Conservation (phyloP, 208 protist species). For the Wallacemonas sp. region DNA sequence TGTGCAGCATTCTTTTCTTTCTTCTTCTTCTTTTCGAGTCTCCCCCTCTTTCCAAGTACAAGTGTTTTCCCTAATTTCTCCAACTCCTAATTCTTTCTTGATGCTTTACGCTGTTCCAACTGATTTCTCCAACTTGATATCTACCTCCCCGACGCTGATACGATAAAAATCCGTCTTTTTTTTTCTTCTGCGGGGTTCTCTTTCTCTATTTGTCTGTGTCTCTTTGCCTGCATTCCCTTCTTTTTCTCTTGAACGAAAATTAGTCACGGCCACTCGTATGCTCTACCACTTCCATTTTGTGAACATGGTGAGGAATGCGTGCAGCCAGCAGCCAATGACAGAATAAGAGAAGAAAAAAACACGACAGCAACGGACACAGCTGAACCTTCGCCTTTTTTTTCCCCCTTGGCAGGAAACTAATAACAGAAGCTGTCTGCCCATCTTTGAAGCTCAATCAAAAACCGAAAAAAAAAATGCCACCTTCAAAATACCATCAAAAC, state of each 20-base stretch:
- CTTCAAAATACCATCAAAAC: no score
- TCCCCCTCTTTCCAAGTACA: neutral
- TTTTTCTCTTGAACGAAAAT: neutral
- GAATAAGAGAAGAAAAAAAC: no score
- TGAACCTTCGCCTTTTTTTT: no score
- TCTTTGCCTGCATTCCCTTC: neutral
- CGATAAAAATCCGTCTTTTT: conserved; percentile 1
- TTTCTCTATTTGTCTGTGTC: neutral
- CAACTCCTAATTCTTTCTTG: neutral
- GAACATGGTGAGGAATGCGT: no score
- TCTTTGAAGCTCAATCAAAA: no score
- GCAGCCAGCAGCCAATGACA: no score
- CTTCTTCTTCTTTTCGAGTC: conserved; percentile 2
- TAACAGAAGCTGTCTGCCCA: no score
- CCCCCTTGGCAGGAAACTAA: no score
- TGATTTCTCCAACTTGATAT: conserved; percentile 12
- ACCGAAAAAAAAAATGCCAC: no score
- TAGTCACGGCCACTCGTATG: no score
- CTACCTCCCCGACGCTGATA: neutral
- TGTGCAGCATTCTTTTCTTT: neutral
- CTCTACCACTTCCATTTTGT: no score
- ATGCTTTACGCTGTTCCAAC: neutral
- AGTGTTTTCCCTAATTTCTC: conserved; percentile 1
- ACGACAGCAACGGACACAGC: no score
- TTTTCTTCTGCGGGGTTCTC: neutral